Evolutionary conservation across 2,329 filamentous ascomycete genomes (phyloP).

Genomic region (Aciculosporium take): DNA sequence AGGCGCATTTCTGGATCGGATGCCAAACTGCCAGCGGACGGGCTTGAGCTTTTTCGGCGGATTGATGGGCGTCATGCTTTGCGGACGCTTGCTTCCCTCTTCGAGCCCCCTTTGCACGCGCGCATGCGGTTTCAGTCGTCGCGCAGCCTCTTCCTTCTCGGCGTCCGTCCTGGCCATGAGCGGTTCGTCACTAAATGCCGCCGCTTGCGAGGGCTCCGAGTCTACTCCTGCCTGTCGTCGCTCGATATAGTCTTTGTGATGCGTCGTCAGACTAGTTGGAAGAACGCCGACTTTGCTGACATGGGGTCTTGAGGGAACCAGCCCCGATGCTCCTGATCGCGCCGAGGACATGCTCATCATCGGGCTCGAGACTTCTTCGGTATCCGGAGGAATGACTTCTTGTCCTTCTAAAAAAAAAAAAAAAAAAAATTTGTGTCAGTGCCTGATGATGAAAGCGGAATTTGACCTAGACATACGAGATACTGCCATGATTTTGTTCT

Average conservation of each 20-base stretch:
- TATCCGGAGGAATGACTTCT: constrained; percentile 20
- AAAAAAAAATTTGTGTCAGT: constrained; percentile 10
- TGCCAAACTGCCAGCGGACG: constrained; percentile 95
- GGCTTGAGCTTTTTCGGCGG: constrained; percentile 60
- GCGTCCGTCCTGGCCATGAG: constrained; percentile 44
- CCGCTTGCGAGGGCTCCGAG: constrained; percentile 25
- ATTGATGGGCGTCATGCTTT: constrained; percentile 47
- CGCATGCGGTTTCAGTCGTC: constrained; percentile 74
- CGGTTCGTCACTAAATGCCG: constrained; percentile 33
- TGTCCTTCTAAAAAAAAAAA: constrained; percentile 16
- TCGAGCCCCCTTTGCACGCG: constrained; percentile 57
- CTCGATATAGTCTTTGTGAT: constrained; percentile 84
- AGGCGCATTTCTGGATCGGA: constrained; percentile 83
- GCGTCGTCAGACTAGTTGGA: constrained; percentile 78
- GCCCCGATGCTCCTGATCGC: constrained; percentile 37
- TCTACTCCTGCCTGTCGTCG: constrained; percentile 43
- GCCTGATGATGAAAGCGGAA: constrained; percentile 3
- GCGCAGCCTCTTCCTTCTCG: constrained; percentile 68
- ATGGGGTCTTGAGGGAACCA: constrained; percentile 38
- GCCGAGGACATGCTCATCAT: constrained; percentile 41
- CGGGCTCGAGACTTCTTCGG: constrained; percentile 30
- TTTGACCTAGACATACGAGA: constrained; percentile 53
- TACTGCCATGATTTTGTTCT: constrained; percentile 93
- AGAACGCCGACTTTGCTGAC: constrained; percentile 82
- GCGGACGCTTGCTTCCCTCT: constrained; percentile 43